phyloP scores from a whole-genome alignment of 2,329 filamentous ascomycete genomes.

The Stagonosporopsis cucurbitacearum region DNA sequence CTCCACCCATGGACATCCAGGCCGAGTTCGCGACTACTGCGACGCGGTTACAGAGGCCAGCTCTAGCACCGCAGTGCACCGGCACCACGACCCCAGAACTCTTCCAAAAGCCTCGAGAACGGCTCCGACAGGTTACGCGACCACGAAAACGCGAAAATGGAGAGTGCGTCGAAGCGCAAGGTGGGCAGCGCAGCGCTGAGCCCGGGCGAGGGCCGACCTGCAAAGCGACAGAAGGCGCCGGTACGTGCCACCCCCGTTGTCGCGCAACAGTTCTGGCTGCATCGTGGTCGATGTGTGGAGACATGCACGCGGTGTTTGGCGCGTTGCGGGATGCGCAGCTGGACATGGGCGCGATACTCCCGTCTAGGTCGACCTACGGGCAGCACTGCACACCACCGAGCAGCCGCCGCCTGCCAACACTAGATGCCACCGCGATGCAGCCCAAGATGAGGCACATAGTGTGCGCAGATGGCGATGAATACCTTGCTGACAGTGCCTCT shows the following conservation, averaged over 20 bases:
- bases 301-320: slow-evolving; percentile 12
- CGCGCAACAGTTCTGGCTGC: slow-evolving; percentile 22
- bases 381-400: slow-evolving; percentile 35
- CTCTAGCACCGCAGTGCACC: slow-evolving; percentile 43
- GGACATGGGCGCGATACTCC: slow-evolving; percentile 39
- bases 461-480: slow-evolving; percentile 1
- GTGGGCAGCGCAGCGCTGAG: slow-evolving; percentile 55
- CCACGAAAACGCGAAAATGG: slow-evolving; percentile 43
- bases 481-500: slow-evolving; percentile 36
- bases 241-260: slow-evolving; percentile 55
- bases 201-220: slow-evolving; percentile 60
- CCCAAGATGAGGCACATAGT: background rate
- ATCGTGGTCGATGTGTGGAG: slow-evolving; percentile 9
- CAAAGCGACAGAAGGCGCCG: slow-evolving; percentile 65
- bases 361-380: slow-evolving; percentile 40
- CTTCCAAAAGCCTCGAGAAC: slow-evolving; percentile 17
- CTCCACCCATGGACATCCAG: background rate
- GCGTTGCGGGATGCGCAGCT: slow-evolving; percentile 39
- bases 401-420: slow-evolving; percentile 23
- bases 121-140: slow-evolving; percentile 42
- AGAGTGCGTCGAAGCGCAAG: slow-evolving; percentile 63
- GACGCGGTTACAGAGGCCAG: slow-evolving; percentile 15
- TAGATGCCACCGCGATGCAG: slow-evolving; percentile 23
- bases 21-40: slow-evolving; percentile 12
- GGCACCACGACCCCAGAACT: slow-evolving; percentile 30